phyloP scores from a whole-genome alignment of 768 basidiomycete genomes.

The Coprinopsis marcescibilis region DNA sequence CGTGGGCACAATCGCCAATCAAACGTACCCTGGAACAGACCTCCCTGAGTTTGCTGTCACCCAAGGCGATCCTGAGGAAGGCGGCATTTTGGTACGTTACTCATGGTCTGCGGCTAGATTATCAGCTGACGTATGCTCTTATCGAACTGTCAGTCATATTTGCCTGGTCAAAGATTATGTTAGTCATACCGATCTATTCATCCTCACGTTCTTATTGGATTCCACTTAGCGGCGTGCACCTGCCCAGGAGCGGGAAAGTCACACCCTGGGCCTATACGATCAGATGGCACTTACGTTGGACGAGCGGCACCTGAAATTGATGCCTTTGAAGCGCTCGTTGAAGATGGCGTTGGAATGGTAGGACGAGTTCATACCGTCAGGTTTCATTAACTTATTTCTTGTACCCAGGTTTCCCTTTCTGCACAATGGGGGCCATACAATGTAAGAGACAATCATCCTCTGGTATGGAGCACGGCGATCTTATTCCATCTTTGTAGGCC shows the following conservation, averaged over 20 bases:
- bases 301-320: slow-evolving; percentile 64
- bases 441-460: slow-evolving; percentile 21
- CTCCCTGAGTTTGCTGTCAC: slow-evolving; percentile 44
- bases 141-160: slow-evolving; percentile 42
- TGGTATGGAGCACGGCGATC: background rate
- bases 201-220: background rate
- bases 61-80: slow-evolving; percentile 37
- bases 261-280: slow-evolving; percentile 32
- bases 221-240: slow-evolving; percentile 28
- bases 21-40: slow-evolving; percentile 56
- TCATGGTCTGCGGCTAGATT: background rate
- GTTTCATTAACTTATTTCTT: too few relatives aligned
- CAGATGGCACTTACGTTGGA: slow-evolving; percentile 51
- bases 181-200: background rate
- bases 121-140: background rate
- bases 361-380: too few relatives aligned
- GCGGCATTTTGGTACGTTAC: slow-evolving; percentile 30
- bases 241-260: slow-evolving; percentile 36
- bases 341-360: slow-evolving; percentile 24
- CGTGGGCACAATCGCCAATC: slow-evolving; percentile 76
- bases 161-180: slow-evolving; percentile 53
- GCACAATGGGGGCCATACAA: slow-evolving; percentile 57
- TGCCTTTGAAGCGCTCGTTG: slow-evolving; percentile 49
- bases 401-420: slow-evolving; percentile 47
- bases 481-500: too few relatives aligned